Percentiles rank a stretch among this genome's conserved stretches.
These are phyloP conservation scores for Gaeumannomyces tritici DNA, from an alignment of 2,329 filamentous ascomycete species.

Conservation along the genomic window DNA sequence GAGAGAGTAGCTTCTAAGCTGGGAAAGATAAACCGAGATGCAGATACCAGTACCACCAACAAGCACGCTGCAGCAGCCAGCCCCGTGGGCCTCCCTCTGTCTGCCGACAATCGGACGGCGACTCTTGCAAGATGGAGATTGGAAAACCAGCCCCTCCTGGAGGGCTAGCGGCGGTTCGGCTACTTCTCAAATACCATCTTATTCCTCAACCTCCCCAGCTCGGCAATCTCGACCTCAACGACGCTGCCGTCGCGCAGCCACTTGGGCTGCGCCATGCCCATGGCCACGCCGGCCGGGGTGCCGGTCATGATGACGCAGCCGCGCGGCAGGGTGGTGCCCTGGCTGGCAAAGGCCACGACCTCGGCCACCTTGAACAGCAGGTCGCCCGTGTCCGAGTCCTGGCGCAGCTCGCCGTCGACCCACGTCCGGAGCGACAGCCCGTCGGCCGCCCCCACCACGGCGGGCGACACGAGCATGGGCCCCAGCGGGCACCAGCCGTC, in stretches of 20 bases:
- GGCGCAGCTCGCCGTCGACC: constrained; percentile 6
- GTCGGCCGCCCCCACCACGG: constrained; percentile 28
- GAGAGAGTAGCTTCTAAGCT: neutral
- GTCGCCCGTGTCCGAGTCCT: constrained; percentile 18
- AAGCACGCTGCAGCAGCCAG: neutral
- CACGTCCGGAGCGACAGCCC: constrained; percentile 17
- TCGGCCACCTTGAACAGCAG: constrained; percentile 42
- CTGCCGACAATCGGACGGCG: too few relatives aligned
- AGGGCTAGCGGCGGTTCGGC: too few relatives aligned
- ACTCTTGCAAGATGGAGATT: too few relatives aligned
- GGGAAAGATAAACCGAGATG: neutral
- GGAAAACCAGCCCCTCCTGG: too few relatives aligned
- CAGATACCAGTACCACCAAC: neutral
- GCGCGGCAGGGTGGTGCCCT: constrained; percentile 29
- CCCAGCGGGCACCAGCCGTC: constrained; percentile 46
- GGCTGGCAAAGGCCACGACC: constrained; percentile 30
- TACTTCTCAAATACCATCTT: constrained; percentile 22
- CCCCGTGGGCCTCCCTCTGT: neutral
- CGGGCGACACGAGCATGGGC: constrained; percentile 36
- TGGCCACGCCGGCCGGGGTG: constrained; percentile 30
- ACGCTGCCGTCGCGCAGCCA: constrained; percentile 28
- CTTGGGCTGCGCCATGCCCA: constrained; percentile 19
- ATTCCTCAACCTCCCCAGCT: constrained; percentile 32
- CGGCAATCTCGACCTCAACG: constrained; percentile 31
- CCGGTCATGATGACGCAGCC: constrained; percentile 32